Conservation (phyloP, 306 rosid genomes). For the Purshia tridentata region DNA sequence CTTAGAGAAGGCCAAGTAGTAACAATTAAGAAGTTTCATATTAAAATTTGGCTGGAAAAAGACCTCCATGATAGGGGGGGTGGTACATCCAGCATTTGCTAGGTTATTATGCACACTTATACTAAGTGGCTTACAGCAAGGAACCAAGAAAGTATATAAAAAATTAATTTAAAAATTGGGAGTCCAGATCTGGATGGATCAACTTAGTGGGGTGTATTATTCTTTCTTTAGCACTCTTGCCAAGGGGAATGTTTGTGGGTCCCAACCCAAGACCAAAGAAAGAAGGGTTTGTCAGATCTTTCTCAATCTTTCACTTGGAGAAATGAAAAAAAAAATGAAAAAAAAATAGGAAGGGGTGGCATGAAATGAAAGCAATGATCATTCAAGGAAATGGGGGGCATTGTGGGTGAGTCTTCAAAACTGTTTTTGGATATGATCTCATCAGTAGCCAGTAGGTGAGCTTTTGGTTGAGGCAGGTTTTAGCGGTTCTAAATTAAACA, state of each 20-base stretch:
- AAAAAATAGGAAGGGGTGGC: constrained; percentile 18
- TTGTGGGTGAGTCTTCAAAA: constrained; percentile 30
- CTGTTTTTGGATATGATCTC: constrained; percentile 20
- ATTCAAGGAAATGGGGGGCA: constrained; percentile 36
- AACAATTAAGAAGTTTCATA: background rate
- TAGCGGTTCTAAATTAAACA: background rate
- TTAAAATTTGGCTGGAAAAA: constrained; percentile 19
- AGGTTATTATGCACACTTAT: constrained; percentile 9
- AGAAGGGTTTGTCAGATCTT: constrained; percentile 43
- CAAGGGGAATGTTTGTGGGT: constrained; percentile 65
- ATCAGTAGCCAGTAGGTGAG: constrained; percentile 23
- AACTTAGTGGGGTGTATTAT: constrained; percentile 52
- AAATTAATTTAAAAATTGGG: background rate
- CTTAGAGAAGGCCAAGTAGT: constrained; percentile 13
- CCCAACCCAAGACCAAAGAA: constrained; percentile 28
- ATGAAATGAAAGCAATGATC: constrained; percentile 47
- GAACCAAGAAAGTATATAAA: constrained; percentile 7
- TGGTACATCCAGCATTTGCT: constrained; percentile 1
- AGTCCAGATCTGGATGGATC: constrained; percentile 39
- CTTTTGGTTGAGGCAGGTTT: background rate
- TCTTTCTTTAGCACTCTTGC: constrained; percentile 51
- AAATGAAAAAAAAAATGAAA: constrained; percentile 1
- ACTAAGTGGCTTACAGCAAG: constrained; percentile 45
- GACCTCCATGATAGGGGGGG: constrained; percentile 20
- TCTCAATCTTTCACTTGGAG: constrained; percentile 30